phyloP scores from a whole-genome alignment of 1,284 basidiomycete species.

The Ceratobasidium sp. region DNA sequence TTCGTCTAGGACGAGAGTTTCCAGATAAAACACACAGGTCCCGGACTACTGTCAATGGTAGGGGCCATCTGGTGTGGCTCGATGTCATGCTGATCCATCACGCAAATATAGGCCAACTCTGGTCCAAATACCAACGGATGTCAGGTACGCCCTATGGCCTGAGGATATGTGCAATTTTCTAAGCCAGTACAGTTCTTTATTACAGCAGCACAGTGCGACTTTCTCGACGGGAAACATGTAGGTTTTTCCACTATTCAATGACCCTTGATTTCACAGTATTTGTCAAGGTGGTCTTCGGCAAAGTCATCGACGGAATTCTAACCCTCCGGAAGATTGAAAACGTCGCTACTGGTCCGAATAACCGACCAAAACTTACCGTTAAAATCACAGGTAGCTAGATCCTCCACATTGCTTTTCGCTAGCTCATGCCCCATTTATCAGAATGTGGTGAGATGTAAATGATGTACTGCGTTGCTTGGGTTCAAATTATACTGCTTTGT shows the following conservation, averaged over 20 bases:
- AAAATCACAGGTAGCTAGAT: constrained; percentile 75
- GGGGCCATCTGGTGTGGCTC: constrained; percentile 42
- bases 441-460: constrained; percentile 59
- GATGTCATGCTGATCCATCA: too few relatives aligned
- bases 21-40: constrained; percentile 82
- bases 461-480: background rate
- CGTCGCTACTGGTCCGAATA: constrained; percentile 87
- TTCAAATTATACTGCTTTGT: too few relatives aligned
- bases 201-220: constrained; percentile 91
- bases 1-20: constrained; percentile 89
- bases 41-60: constrained; percentile 88
- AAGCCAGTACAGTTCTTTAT: constrained; percentile 85
- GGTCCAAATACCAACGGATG: constrained; percentile 92
- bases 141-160: constrained; percentile 59
- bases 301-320: constrained; percentile 86
- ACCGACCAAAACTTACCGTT: constrained; percentile 81
- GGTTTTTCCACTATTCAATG: background rate
- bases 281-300: constrained; percentile 76
- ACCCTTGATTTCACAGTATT: background rate
- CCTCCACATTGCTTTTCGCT: too few relatives aligned
- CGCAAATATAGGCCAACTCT: constrained; percentile 97
- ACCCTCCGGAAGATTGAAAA: constrained; percentile 94
- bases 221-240: constrained; percentile 90
- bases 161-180: background rate
- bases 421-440: constrained; percentile 37